These are phyloP conservation scores for Zygnema circumcarinatum DNA, from an alignment of 139 green algal genomes.

Conservation along the genomic window DNA sequence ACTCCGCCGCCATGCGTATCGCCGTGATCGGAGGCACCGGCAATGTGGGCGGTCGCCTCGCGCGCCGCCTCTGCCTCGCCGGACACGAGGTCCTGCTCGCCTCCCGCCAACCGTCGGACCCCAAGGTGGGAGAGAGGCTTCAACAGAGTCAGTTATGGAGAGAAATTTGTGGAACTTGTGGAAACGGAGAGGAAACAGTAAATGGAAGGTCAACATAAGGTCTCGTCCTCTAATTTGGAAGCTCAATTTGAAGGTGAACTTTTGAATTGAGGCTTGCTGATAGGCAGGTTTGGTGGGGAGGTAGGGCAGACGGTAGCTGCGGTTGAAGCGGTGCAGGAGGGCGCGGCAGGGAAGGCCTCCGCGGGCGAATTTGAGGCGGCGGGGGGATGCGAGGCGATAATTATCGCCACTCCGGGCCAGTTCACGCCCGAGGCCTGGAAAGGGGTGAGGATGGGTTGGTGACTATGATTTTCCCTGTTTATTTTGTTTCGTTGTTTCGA, in stretches of 20 bases:
- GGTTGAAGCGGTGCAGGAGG: neutral
- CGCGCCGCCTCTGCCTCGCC: slow-evolving; percentile 1
- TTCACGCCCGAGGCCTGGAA: too few relatives aligned
- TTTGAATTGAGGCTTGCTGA: neutral
- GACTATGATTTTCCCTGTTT: too few relatives aligned
- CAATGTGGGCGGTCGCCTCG: slow-evolving; percentile 20
- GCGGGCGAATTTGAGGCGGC: neutral
- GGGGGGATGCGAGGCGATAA: neutral
- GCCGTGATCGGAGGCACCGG: slow-evolving; percentile 23
- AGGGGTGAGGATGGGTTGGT: too few relatives aligned
- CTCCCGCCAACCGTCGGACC: slow-evolving; percentile 4
- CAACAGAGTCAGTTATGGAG: neutral
- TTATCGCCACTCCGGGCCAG: neutral
- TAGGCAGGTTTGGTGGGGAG: too few relatives aligned
- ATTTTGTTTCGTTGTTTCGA: too few relatives aligned
- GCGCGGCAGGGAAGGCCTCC: neutral
- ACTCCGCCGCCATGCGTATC: slow-evolving; percentile 8
- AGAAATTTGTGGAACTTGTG: neutral
- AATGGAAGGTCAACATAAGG: neutral
- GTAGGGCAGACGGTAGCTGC: too few relatives aligned
- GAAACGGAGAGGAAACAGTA: neutral
- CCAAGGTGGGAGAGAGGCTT: slow-evolving; percentile 18
- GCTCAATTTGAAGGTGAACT: neutral
- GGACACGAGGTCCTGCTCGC: slow-evolving; percentile 20
- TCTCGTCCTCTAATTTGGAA: neutral